phyloP scores from a whole-genome alignment of 768 basidiomycete species.

The Amanita rubescens region DNA sequence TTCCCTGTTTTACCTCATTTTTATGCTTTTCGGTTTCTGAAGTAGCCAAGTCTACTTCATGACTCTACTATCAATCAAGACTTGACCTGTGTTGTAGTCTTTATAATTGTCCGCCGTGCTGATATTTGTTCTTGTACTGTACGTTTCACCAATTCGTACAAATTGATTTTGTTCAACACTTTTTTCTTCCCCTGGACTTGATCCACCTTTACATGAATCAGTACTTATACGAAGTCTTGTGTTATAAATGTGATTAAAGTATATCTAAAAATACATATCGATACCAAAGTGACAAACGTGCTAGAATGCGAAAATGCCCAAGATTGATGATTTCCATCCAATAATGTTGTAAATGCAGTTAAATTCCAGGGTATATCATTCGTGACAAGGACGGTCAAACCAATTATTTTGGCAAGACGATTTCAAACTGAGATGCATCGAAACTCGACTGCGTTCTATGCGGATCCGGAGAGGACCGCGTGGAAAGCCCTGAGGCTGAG shows the following conservation, averaged over 20 bases:
- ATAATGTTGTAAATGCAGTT: conserved; percentile 2
- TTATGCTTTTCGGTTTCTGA: conserved; percentile 38
- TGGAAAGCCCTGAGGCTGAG: conserved; percentile 19
- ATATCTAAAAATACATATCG: conserved; percentile 2
- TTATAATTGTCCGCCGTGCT: not conserved
- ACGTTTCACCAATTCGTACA: not conserved
- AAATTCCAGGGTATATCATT: conserved; percentile 7
- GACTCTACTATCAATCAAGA: not conserved
- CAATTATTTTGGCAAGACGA: conserved; percentile 41
- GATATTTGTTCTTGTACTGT: conserved; percentile 1
- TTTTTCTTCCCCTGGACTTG: not conserved
- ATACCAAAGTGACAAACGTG: not conserved
- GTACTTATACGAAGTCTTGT: too few relatives aligned
- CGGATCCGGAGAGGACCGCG: conserved; percentile 36
- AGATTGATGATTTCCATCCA: not conserved
- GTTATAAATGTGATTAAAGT: not conserved
- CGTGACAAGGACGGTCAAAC: conserved; percentile 53
- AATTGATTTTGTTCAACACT: not conserved
- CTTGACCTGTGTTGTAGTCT: not conserved
- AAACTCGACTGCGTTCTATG: conserved; percentile 43
- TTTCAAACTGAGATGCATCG: conserved; percentile 62
- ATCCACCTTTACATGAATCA: too few relatives aligned
- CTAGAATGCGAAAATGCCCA: not conserved
- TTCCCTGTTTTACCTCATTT: conserved; percentile 69
- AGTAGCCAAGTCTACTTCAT: not conserved